Percentiles rank a stretch among this genome's conserved stretches.
These are phyloP conservation scores for Quercus alba DNA, from an alignment of 306 rosid genomes.

Conservation along the genomic window DNA sequence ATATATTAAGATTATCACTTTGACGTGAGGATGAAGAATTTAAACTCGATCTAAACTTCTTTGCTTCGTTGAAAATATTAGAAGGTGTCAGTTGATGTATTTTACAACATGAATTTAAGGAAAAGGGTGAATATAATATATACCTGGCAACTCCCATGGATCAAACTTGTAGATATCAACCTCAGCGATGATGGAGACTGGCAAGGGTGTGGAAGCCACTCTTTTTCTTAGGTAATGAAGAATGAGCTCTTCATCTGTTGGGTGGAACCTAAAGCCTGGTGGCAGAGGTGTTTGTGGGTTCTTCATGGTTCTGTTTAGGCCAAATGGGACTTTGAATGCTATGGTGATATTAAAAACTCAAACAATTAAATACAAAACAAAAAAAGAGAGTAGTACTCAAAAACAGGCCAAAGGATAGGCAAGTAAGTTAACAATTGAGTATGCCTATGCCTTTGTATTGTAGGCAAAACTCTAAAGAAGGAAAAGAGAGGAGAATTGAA, in stretches of 20 bases:
- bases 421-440: too few species aligned
- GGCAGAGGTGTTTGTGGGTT: slow-evolving; percentile 40
- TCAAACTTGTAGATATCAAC: slow-evolving; percentile 56
- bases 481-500: slow-evolving; percentile 27
- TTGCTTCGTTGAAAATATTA: too few species aligned
- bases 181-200: slow-evolving; percentile 57
- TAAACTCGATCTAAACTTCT: too few species aligned
- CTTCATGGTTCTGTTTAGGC: slow-evolving; percentile 22
- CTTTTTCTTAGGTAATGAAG: slow-evolving; percentile 48
- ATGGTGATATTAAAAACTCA: too few species aligned
- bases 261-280: slow-evolving; percentile 60
- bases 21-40: not conserved
- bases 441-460: not conserved
- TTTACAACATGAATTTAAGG: not conserved
- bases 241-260: slow-evolving; percentile 55
- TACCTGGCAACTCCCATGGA: slow-evolving; percentile 59
- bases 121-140: not conserved
- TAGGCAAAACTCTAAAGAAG: not conserved
- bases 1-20: not conserved
- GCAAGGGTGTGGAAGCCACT: slow-evolving; percentile 44
- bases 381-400: too few species aligned
- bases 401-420: too few species aligned
- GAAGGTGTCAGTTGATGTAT: too few species aligned
- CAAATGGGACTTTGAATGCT: too few species aligned
- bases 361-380: not conserved